A percentile compares a stretch with the other conserved stretches of the same genome.
These are phyloP conservation scores for Talaromyces stipitatus DNA, from an alignment of 495 filamentous ascomycete genomes.

Conservation along the genomic window DNA sequence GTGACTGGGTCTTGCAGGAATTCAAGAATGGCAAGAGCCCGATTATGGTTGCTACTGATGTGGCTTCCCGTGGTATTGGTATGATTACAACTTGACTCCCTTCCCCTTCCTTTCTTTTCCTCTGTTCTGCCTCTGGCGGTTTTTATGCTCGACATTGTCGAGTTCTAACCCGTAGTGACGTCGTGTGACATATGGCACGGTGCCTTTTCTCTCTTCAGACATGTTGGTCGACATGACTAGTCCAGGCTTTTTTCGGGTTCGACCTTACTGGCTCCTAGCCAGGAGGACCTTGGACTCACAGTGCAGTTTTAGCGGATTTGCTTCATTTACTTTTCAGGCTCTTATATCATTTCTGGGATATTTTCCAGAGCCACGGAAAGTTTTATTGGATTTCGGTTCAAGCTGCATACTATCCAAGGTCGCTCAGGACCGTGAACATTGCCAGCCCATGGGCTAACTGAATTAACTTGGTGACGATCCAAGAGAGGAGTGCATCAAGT, in stretches of 20 bases:
- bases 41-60: constrained; percentile 91
- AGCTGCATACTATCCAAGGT: constrained; percentile 61
- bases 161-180: constrained; percentile 38
- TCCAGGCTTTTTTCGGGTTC: constrained; percentile 73
- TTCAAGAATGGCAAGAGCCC: constrained; percentile 95
- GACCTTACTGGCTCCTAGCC: constrained; percentile 60
- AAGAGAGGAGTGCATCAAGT: constrained; percentile 65
- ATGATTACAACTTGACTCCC: constrained; percentile 67
- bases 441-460: constrained; percentile 38
- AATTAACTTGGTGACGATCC: constrained; percentile 19
- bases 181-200: constrained; percentile 65
- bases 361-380: constrained; percentile 68
- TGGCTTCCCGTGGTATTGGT: constrained; percentile 97
- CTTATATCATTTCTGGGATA: constrained; percentile 40
- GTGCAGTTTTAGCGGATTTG: constrained; percentile 68
- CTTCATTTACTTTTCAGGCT: constrained; percentile 63
- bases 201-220: constrained; percentile 84
- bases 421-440: constrained; percentile 66
- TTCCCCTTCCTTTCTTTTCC: constrained; percentile 34
- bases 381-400: constrained; percentile 62
- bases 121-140: constrained; percentile 24
- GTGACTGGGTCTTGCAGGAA: constrained; percentile 98
- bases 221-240: constrained; percentile 73
- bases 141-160: constrained; percentile 18
- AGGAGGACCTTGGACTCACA: constrained; percentile 79